phyloP scores from a whole-genome alignment of 176 grass and related monocot species.

The Eleusine indica region DNA sequence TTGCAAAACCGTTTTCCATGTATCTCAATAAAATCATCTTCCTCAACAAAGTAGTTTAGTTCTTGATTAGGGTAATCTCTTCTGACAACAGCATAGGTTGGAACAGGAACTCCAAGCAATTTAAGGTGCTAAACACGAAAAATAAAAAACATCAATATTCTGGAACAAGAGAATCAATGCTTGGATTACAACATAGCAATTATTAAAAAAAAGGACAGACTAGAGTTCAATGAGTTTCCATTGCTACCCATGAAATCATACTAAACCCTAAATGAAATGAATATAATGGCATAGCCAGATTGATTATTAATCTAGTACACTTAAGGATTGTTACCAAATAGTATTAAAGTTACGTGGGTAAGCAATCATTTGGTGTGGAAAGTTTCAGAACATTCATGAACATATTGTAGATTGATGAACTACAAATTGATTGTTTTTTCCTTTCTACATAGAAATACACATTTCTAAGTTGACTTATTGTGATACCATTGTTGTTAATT shows the following conservation, averaged over 20 bases:
- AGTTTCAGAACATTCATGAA: too few relatives aligned
- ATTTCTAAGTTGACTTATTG: too few relatives aligned
- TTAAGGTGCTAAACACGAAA: constrained; percentile 73
- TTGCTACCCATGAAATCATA: too few relatives aligned
- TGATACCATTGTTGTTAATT: too few relatives aligned
- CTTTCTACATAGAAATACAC: too few relatives aligned
- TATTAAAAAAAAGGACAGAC: constrained; percentile 10
- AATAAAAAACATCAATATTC: constrained; percentile 29
- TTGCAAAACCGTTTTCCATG: constrained; percentile 82
- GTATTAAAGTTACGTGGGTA: constrained; percentile 5
- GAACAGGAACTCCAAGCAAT: constrained; percentile 76
- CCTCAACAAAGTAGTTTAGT: constrained; percentile 79
- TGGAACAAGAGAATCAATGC: constrained; percentile 19
- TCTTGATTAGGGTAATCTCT: constrained; percentile 93
- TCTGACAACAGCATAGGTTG: constrained; percentile 80
- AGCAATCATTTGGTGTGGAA: neutral
- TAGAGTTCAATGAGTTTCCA: neutral
- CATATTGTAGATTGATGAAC: too few relatives aligned
- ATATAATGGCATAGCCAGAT: too few relatives aligned
- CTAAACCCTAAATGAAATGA: too few relatives aligned
- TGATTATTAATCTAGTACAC: too few relatives aligned
- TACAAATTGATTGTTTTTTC: too few relatives aligned
- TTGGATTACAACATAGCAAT: constrained; percentile 11
- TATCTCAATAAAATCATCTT: constrained; percentile 96
- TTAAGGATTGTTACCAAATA: too few relatives aligned